These are phyloP conservation scores for Nasturtium officinale DNA, from an alignment of 345 rosid genomes.

Conservation along the genomic window DNA sequence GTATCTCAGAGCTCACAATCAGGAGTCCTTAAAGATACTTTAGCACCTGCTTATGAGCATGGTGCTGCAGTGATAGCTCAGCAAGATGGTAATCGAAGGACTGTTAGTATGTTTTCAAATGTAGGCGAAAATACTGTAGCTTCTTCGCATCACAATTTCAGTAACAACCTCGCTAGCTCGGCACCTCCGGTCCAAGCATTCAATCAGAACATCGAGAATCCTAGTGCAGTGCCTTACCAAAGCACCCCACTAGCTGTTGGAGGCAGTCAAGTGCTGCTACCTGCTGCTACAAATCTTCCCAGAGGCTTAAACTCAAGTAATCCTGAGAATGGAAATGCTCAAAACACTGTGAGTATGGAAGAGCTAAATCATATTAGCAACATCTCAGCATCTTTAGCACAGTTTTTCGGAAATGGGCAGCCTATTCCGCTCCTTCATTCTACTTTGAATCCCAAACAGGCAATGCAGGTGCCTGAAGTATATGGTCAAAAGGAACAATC, in stretches of 20 bases:
- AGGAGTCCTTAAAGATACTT: slow-evolving; percentile 25
- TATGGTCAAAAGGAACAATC: slow-evolving; percentile 45
- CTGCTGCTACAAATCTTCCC: slow-evolving; percentile 43
- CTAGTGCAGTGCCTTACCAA: slow-evolving; percentile 41
- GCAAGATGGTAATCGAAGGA: slow-evolving; percentile 33
- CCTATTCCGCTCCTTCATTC: slow-evolving; percentile 67
- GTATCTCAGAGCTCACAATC: slow-evolving; percentile 41
- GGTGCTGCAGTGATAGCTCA: slow-evolving; percentile 33
- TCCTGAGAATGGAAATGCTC: slow-evolving; percentile 47
- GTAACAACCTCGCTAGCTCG: slow-evolving; percentile 35
- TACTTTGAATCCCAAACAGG: slow-evolving; percentile 54
- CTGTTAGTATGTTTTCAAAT: slow-evolving; percentile 41
- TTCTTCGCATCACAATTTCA: slow-evolving; percentile 33
- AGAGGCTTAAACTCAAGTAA: slow-evolving; percentile 38
- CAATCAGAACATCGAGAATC: slow-evolving; percentile 42
- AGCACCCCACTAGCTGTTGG: slow-evolving; percentile 46
- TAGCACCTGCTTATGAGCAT: slow-evolving; percentile 37
- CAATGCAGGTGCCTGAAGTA: slow-evolving; percentile 46
- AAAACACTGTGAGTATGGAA: slow-evolving; percentile 56
- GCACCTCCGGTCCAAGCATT: slow-evolving; percentile 45
- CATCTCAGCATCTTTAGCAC: slow-evolving; percentile 77
- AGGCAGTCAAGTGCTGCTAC: slow-evolving; percentile 46
- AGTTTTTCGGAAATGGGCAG: slow-evolving; percentile 71
- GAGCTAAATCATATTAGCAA: slow-evolving; percentile 60
- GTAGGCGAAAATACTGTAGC: slow-evolving; percentile 6